These are phyloP conservation scores for Boletus sensibilis DNA, from an alignment of 768 basidiomycete genomes.

Conservation along the genomic window DNA sequence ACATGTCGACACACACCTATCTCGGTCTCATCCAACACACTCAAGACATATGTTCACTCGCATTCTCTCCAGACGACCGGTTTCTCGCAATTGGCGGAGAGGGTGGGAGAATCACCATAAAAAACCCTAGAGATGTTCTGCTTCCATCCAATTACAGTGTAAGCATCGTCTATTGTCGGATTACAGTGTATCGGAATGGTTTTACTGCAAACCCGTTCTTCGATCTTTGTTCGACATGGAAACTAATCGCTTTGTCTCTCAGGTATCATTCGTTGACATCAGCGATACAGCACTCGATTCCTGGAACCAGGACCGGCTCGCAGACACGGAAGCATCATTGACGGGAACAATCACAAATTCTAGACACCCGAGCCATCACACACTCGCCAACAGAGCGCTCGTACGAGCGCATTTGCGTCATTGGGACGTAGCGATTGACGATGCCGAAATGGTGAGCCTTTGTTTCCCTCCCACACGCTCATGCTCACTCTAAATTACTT, in stretches of 20 bases:
- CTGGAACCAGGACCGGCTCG: neutral
- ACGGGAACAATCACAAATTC: neutral
- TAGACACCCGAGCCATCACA: neutral
- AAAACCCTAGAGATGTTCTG: neutral
- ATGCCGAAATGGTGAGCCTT: constrained; percentile 5
- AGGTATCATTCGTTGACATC: neutral
- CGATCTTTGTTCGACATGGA: neutral
- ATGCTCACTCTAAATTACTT: neutral
- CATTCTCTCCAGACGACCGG: neutral
- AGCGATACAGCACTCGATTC: neutral
- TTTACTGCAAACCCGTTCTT: neutral
- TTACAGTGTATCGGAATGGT: neutral
- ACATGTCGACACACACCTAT: neutral
- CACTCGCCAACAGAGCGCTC: constrained; percentile 4
- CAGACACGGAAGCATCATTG: neutral
- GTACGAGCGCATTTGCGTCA: neutral
- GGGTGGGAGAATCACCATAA: neutral
- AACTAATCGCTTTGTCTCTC: neutral
- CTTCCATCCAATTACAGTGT: neutral
- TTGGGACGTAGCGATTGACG: neutral
- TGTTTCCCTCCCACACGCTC: neutral
- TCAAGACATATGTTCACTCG: neutral
- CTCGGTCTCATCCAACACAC: neutral
- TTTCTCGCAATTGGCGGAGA: neutral
- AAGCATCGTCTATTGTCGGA: neutral